Percentiles rank a stretch among this genome's conserved stretches.
Conservation (phyloP, 805 yeast species). For the Sugiyamaella boreocaroliniensis region DNA sequence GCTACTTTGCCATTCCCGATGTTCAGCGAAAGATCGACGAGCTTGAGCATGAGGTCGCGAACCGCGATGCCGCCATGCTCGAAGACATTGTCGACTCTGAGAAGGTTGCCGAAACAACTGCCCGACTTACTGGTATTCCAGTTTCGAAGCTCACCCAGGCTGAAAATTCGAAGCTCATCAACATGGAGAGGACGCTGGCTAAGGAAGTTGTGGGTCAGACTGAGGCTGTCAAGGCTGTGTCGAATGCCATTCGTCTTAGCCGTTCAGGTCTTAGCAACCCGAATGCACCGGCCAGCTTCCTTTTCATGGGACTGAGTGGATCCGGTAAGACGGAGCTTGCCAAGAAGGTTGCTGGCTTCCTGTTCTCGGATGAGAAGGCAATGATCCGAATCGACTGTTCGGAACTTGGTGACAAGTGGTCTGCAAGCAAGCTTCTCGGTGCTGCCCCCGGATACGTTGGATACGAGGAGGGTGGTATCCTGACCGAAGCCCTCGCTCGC, state of each 20-base stretch:
- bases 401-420: constrained; percentile 90
- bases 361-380: constrained; percentile 92
- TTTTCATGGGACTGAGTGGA: constrained; percentile 92
- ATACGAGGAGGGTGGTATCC: constrained; percentile 94
- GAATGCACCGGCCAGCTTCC: constrained; percentile 90
- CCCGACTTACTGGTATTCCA: constrained; percentile 94
- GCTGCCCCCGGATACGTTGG: constrained; percentile 98
- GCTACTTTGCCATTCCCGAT: constrained; percentile 97
- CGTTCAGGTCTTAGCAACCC: constrained; percentile 96
- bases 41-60: constrained; percentile 72
- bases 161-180: constrained; percentile 86
- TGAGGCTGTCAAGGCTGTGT: constrained; percentile 92
- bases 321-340: constrained; percentile 98
- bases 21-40: constrained; percentile 65
- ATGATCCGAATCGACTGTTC: constrained; percentile 98
- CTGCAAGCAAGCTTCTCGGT: constrained; percentile 90
- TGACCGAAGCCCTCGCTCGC: constrained; percentile 85
- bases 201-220: constrained; percentile 88
- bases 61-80: constrained; percentile 57
- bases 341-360: constrained; percentile 90
- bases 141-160: constrained; percentile 91
- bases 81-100: constrained; percentile 89
- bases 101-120: constrained; percentile 94
- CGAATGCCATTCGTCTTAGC: constrained; percentile 87
- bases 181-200: constrained; percentile 84